phyloP scores from a whole-genome alignment of 495 filamentous ascomycete genomes.

The Sordaria brevicollis region DNA sequence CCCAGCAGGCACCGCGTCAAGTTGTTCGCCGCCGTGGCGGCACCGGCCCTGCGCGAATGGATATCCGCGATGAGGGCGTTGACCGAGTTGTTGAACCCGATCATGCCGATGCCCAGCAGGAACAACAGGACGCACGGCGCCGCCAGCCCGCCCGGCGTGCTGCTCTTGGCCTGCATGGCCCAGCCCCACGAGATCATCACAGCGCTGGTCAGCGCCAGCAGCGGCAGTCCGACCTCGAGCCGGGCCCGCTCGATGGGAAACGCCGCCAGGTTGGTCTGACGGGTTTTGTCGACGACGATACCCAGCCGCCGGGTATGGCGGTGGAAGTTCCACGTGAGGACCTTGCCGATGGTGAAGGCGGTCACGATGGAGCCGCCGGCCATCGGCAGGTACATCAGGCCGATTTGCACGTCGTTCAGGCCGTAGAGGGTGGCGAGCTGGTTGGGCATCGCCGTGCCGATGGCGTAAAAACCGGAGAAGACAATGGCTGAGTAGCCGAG shows the following conservation, averaged over 20 bases:
- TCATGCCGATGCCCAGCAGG: conserved; percentile 37
- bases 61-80: conserved; percentile 57
- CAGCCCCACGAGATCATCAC: conserved; percentile 47
- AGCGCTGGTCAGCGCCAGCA: conserved; percentile 28
- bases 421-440: conserved; percentile 44
- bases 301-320: conserved; percentile 30
- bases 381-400: conserved; percentile 45
- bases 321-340: conserved; percentile 46
- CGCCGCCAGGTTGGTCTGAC: conserved; percentile 35
- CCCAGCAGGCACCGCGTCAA: conserved; percentile 58
- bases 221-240: conserved; percentile 45
- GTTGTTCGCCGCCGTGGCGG: conserved; percentile 63
- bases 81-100: conserved; percentile 37
- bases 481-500: conserved; percentile 47
- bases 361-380: conserved; percentile 53
- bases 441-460: conserved; percentile 38
- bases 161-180: conserved; percentile 34
- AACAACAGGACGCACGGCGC: conserved; percentile 42
- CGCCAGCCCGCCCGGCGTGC: conserved; percentile 11
- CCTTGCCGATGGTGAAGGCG: conserved; percentile 41
- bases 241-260: conserved; percentile 60
- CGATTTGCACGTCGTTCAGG: conserved; percentile 48
- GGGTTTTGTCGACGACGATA: conserved; percentile 34
- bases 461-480: conserved; percentile 51
- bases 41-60: conserved; percentile 47